phyloP scores from a whole-genome alignment of 2,329 filamentous ascomycete genomes.

The Microcyclosporella mali region DNA sequence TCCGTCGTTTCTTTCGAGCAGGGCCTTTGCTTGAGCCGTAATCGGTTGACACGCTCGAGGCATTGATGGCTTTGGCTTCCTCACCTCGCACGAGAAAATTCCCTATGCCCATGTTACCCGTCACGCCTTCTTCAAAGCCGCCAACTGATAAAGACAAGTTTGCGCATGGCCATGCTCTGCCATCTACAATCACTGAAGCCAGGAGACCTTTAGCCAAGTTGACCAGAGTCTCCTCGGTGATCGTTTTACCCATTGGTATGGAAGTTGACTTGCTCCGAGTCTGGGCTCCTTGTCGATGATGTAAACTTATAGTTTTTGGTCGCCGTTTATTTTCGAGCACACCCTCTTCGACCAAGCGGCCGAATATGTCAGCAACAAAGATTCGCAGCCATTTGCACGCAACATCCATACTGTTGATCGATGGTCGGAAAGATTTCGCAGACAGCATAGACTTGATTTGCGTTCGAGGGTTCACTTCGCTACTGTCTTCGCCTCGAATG shows the following conservation, averaged over 20 bases:
- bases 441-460: slow-evolving; percentile 97
- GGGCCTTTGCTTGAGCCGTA: slow-evolving; percentile 22
- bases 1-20: slow-evolving; percentile 32
- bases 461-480: slow-evolving; percentile 82
- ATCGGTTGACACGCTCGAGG: slow-evolving; percentile 17
- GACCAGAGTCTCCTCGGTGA: slow-evolving; percentile 68
- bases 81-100: slow-evolving; percentile 70
- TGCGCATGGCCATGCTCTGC: slow-evolving; percentile 80
- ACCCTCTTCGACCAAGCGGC: slow-evolving; percentile 82
- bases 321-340: slow-evolving; percentile 79
- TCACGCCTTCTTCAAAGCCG: slow-evolving; percentile 85
- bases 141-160: slow-evolving; percentile 82
- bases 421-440: slow-evolving; percentile 87
- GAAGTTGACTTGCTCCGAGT: slow-evolving; percentile 67
- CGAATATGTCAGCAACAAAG: slow-evolving; percentile 85
- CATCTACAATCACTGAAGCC: slow-evolving; percentile 70
- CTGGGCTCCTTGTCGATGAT: slow-evolving; percentile 69
- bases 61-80: slow-evolving; percentile 46
- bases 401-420: slow-evolving; percentile 71
- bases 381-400: slow-evolving; percentile 82
- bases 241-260: slow-evolving; percentile 67
- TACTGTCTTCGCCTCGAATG: slow-evolving; percentile 77
- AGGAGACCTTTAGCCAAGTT: slow-evolving; percentile 71
- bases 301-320: slow-evolving; percentile 77
- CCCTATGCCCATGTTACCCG: slow-evolving; percentile 78